phyloP scores from a whole-genome alignment of 1,139 yeast genomes.

The Zhuliangozyma blackwelliae region DNA sequence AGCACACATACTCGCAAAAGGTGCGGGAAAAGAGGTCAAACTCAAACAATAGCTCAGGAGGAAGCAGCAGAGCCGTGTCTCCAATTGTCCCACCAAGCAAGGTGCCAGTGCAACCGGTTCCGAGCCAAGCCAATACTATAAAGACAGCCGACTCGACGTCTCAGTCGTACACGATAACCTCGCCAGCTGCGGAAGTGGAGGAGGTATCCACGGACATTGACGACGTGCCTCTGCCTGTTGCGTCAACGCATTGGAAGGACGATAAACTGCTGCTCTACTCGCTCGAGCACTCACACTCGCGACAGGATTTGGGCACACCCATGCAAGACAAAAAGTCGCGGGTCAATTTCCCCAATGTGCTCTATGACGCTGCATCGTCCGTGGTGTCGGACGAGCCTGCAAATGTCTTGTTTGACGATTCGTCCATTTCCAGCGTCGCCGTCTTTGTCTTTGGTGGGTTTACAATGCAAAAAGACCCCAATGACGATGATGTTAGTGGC shows the following conservation, averaged over 20 bases:
- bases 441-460: constrained; percentile 45
- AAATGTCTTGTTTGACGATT: constrained; percentile 8
- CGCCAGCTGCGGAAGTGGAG: too few species aligned
- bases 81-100: constrained; percentile 11
- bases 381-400: background rate
- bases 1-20: constrained; percentile 31
- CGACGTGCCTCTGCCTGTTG: too few species aligned
- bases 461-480: constrained; percentile 6
- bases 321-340: background rate
- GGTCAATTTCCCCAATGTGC: background rate
- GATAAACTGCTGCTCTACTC: too few species aligned
- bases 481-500: constrained; percentile 5
- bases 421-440: constrained; percentile 12
- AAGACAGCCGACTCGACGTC: too few species aligned
- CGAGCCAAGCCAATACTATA: too few species aligned
- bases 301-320: too few species aligned
- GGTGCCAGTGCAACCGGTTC: too few species aligned
- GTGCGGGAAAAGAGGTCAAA: constrained; percentile 32
- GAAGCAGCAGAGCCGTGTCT: constrained; percentile 19
- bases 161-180: too few species aligned
- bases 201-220: too few species aligned
- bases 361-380: background rate
- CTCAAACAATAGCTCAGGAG: constrained; percentile 13
- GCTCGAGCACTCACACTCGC: too few species aligned
- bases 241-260: too few species aligned